Percentiles rank a stretch among this genome's conserved stretches.
phyloP scores from a whole-genome alignment of 352 stramenopile genomes.

The Phytophthora podocarpi region DNA sequence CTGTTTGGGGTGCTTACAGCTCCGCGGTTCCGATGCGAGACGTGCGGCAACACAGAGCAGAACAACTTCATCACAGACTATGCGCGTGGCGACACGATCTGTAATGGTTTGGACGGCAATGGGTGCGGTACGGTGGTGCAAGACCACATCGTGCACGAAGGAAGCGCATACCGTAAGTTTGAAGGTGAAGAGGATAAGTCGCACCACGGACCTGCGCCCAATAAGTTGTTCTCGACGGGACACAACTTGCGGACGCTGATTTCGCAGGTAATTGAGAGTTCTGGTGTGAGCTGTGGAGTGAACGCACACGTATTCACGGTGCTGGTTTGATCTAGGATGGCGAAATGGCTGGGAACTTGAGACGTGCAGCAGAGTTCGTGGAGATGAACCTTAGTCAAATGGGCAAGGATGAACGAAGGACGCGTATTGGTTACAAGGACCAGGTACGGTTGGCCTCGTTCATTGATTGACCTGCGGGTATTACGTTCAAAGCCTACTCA shows the following conservation, averaged over 20 bases:
- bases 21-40: constrained; percentile 84
- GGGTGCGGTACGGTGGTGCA: constrained; percentile 94
- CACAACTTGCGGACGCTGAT: constrained; percentile 96
- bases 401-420: constrained; percentile 95
- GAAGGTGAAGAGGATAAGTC: constrained; percentile 97
- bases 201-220: constrained; percentile 94
- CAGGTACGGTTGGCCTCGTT: constrained; percentile 69
- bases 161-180: constrained; percentile 96
- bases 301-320: constrained; percentile 25
- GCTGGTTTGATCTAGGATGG: constrained; percentile 63
- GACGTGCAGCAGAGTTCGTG: constrained; percentile 90
- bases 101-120: constrained; percentile 85
- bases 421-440: constrained; percentile 97
- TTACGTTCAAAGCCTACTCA: constrained; percentile 27
- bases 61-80: constrained; percentile 93
- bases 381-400: constrained; percentile 98
- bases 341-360: constrained; percentile 85
- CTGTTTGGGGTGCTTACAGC: constrained; percentile 36
- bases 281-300: constrained; percentile 3
- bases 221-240: constrained; percentile 95
- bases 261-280: constrained; percentile 64
- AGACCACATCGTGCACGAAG: constrained; percentile 96
- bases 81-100: constrained; percentile 87
- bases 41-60: constrained; percentile 88
- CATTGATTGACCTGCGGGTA: constrained; percentile 1